Evolutionary conservation across 345 rosid genomes (phyloP), one percentile per base, ranked within the genome.

Genomic region (Bruguiera gymnorhiza): DNA sequence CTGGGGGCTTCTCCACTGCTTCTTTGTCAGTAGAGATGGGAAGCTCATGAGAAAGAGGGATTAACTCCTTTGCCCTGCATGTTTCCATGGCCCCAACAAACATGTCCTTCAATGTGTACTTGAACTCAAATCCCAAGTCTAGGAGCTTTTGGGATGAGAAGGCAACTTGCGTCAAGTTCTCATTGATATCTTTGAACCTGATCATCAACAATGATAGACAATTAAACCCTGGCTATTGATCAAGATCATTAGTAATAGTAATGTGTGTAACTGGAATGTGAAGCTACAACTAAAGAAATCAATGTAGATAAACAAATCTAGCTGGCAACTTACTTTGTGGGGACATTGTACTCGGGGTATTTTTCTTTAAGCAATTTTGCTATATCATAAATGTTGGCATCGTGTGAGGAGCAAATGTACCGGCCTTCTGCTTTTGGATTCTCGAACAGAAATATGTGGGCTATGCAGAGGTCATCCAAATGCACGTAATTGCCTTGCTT

Each of bases 401-500:
- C 80, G 29, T 90, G 81, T 9, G 96, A 82, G 62, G 87, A 87
- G 77, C 98, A 88, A 50, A 95, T 73, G 77, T 92, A 95, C 6
- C 98, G 89, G 37, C 99, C 99, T 67, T 87, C 77, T 2, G 98
- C 92, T 24, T 70, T 60, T 6, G 86, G 89, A 65, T 89, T 55
- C 82, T 95, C 94, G 55, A 58, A 92, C 74, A 90, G 63, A 79
- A 77, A 90, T 61, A 92, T 86, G 69, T 95, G 99, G 30, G 94
- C 72, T 46, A 69, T 84, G 83, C 97, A 88, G n/a, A 92, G 86
- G 70, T 95, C 99, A 66, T 92, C 98, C 76, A 92, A 76, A 66
- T 95, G 98, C 51, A 92, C 91, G 54, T 77, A 95, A 21, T 95
- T 89, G 30, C 98, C 94, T 73, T 90, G 94, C 80, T 76, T 87